These are phyloP conservation scores for Podila verticillata DNA, from an alignment of 192 early-diverging fungal species.

Conservation along the genomic window DNA sequence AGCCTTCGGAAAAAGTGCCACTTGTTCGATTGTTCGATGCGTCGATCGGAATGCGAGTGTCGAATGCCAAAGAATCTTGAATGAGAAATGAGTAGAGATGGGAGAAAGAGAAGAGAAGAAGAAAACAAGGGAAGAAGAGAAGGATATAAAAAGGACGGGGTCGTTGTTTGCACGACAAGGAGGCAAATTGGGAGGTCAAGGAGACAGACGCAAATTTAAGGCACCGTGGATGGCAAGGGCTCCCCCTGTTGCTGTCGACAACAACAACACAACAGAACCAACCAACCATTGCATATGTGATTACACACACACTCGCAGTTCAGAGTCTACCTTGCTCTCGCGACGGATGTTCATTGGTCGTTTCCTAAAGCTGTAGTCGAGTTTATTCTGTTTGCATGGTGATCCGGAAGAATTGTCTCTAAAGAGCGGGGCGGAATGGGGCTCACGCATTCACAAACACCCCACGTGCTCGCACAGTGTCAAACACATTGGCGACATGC, in stretches of 20 bases:
- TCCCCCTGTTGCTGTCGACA: too few relatives aligned
- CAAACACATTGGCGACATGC: conserved; percentile 14
- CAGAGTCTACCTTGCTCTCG: background rate
- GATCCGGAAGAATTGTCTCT: too few relatives aligned
- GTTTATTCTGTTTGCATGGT: too few relatives aligned
- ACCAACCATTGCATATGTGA: too few relatives aligned
- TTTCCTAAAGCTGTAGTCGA: too few relatives aligned
- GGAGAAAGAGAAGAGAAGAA: background rate
- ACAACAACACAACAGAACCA: too few relatives aligned
- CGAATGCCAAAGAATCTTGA: background rate
- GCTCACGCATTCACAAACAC: conserved; percentile 23
- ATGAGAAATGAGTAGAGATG: background rate
- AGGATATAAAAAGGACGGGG: background rate
- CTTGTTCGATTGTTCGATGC: background rate
- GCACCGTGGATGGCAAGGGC: background rate
- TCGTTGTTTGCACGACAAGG: background rate
- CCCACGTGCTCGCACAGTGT: conserved; percentile 31
- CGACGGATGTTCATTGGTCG: background rate
- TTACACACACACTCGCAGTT: too few relatives aligned
- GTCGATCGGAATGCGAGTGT: background rate
- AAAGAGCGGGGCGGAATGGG: background rate
- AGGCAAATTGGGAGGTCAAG: background rate
- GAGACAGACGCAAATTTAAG: background rate
- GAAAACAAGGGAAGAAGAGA: conserved; percentile 2
- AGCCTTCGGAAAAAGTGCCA: background rate